A percentile compares a stretch with the other conserved stretches of the same genome.
Conservation (phyloP, 768 basidiomycete genomes). For the Pleurotus djamor region DNA sequence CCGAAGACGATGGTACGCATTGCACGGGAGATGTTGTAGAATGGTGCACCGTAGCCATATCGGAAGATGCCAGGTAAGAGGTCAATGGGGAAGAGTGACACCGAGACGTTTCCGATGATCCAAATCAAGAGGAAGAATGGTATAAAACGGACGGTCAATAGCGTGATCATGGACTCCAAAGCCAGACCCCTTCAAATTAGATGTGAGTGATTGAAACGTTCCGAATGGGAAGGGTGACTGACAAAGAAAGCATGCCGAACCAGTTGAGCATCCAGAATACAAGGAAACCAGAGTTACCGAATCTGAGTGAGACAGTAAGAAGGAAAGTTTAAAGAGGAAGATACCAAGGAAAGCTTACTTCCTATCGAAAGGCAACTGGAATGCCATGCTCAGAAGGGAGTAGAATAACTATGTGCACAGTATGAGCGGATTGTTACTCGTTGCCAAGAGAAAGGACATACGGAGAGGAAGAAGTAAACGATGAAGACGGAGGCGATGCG, state of each 20-base stretch:
- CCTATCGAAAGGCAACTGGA: conserved; percentile 53
- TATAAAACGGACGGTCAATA: conserved; percentile 50
- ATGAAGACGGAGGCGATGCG: conserved; percentile 25
- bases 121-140: conserved; percentile 62
- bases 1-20: conserved; percentile 63
- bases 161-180: conserved; percentile 54
- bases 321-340: not conserved
- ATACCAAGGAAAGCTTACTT: conserved; percentile 27
- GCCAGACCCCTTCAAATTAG: conserved; percentile 48
- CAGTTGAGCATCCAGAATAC: conserved; percentile 71
- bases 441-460: conserved; percentile 11
- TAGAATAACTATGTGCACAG: conserved; percentile 43
- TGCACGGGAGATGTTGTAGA: conserved; percentile 66
- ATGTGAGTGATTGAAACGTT: not conserved
- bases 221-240: conserved; percentile 14
- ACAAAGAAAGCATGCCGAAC: conserved; percentile 54
- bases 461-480: conserved; percentile 36
- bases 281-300: conserved; percentile 50
- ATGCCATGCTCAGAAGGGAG: conserved; percentile 57
- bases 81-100: conserved; percentile 55
- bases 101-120: conserved; percentile 65
- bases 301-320: conserved; percentile 22
- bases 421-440: not conserved
- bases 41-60: conserved; percentile 71
- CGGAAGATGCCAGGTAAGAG: conserved; percentile 55